Base-by-base conservation (phyloP, 1,139 yeast species). In the Magnusiomyces starmeri region DNA sequence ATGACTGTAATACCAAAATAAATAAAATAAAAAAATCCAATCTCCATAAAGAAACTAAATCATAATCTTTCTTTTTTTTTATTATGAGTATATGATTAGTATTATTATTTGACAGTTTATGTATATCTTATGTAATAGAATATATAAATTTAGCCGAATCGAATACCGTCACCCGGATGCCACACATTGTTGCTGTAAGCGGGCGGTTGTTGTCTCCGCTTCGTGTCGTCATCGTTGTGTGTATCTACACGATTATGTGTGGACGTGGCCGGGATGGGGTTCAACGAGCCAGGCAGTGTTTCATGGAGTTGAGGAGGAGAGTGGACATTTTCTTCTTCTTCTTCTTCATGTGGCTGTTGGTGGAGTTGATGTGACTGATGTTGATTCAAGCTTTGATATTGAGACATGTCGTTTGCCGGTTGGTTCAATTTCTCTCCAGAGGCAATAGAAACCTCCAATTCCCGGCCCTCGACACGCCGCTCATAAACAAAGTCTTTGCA, bases 381-480 rank as follows among this genome's bases (percentile, higher is more conserved):
- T 40, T 12, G 29, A 14, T n/a, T 14, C 40, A 42, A 20, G 25
- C 8, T n/a, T 8, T 25, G 22, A 2, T 12, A 14, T 27, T 42
- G 6, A 42, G 21, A 34, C 21, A 10, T 37, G 6, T 25, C 50
- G 52, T 16, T 41, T 47, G 9, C 35, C 43, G 34, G 20, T 16
- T 32, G 20, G 20, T 39, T 35, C 20, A 16, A 21, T 26, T 34
- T 43, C 25, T 43, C 37, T 6, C n/a, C 37, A 4, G n/a, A n/a
- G n/a, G 37, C 4, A 32, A 41, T 41, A 3, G 44, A 14, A 44
- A 37, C 52, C 57, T 79, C 84, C 26, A 79, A 64, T 37, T 75
- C 76, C 24, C 79, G 65, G 1, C 82, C 85, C 59, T 80, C 82
- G 3, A 74, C 60, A 50, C 83, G 69, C 48, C 92, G 68, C 16